These are phyloP conservation scores for Ophiostoma populinum DNA, from an alignment of 2,329 filamentous ascomycete species.

Conservation along the genomic window DNA sequence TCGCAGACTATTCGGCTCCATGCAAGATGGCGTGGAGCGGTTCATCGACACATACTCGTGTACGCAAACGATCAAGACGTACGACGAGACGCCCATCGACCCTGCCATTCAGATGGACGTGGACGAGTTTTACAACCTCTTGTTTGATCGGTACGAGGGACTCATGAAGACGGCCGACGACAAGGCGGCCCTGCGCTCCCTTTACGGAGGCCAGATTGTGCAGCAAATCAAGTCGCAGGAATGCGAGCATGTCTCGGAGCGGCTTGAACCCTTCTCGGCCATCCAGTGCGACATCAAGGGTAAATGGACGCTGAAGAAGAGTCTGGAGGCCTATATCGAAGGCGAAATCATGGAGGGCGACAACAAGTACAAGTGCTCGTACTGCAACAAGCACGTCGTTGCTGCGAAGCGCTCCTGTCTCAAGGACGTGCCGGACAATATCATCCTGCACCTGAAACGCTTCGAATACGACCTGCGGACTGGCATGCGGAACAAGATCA, in stretches of 20 bases:
- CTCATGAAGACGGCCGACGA: conserved; percentile 52
- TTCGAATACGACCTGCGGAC: conserved; percentile 69
- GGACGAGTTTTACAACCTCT: conserved; percentile 88
- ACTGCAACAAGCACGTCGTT: conserved; percentile 75
- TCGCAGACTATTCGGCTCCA: conserved; percentile 62
- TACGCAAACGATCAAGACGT: conserved; percentile 61
- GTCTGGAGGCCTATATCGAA: conserved; percentile 84
- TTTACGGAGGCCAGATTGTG: conserved; percentile 82
- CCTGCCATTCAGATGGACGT: conserved; percentile 92
- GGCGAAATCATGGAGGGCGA: conserved; percentile 95
- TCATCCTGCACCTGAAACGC: conserved; percentile 88
- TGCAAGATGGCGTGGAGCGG: conserved; percentile 68
- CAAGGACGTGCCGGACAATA: conserved; percentile 79
- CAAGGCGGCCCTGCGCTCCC: conserved; percentile 58
- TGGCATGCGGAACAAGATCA: conserved; percentile 77
- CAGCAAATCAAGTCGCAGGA: conserved; percentile 94
- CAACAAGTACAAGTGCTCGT: conserved; percentile 95
- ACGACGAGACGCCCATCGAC: conserved; percentile 70
- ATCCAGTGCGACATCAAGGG: conserved; percentile 95
- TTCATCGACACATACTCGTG: conserved; percentile 57
- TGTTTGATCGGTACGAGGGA: conserved; percentile 81
- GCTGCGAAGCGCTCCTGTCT: conserved; percentile 85
- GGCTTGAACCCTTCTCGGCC: conserved; percentile 78
- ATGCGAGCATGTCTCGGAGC: conserved; percentile 83
- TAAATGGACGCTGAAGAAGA: conserved; percentile 68